Base-by-base conservation (phyloP, 306 rosid species). In the Vachellia collinsii region DNA sequence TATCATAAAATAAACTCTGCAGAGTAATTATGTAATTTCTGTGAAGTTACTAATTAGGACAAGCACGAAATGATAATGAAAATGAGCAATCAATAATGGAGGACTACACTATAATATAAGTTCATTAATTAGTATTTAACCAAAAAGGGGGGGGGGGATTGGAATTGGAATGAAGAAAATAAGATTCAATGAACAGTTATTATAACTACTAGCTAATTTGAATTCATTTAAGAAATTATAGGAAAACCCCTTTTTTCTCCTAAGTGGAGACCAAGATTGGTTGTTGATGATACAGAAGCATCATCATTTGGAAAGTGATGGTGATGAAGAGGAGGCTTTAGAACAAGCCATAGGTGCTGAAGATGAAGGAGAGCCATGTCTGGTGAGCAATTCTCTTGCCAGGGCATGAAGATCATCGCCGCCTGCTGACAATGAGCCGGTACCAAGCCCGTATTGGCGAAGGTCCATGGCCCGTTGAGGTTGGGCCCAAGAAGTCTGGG, bases 331-430 rank as follows among this genome's bases (percentile, higher is more conserved):
- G 10, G 83, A 88, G 6, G 81, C 73, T 72, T 85, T 84, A 2
- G 91, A 79, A 79, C 92, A 84, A 43, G 87, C 82, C 47, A 85
- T 59, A 0, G 83, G 82, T 66, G 83, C 76, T 12, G 80, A 62
- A 11, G 80, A 20, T 19, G 91, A 38, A 22, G 81, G 76, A 53
- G 94, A 74, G 17, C 88, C 89, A 41, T 88, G 88, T 78, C 94
- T 86, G 44, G 83, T 87, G 65, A 91, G 85, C 59, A 93, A 87
- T 43, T 91, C 97, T 11, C 89, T 85, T 19, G 94, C 97, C 88
- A 94, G 87, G 19, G 89, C 84, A 25, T 94, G 95, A 78, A 93
- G 94, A 72, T 94, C 97, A 3, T 34, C 6, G 2, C 56, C 38
- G 12, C 94, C 87, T 1, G 83, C 76, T 1, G 83, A 19, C 38